Evolutionary conservation across 2,329 filamentous ascomycete genomes (phyloP).

Genomic region (Aspergillus flavus): DNA sequence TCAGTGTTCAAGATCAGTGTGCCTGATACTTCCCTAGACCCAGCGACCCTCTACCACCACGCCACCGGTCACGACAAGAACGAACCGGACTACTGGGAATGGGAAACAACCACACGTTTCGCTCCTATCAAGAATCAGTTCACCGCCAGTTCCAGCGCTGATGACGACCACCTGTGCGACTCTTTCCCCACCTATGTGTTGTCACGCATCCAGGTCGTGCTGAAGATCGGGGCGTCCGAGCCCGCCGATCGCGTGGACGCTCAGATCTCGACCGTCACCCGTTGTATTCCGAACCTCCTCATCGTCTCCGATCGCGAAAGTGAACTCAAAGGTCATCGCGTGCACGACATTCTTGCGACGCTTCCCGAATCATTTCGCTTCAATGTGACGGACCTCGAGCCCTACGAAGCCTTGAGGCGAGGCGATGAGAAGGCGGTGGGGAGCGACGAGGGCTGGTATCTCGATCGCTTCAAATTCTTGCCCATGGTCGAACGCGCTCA

Average conservation of each 20-base stretch:
- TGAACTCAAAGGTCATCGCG: conserved; percentile 45
- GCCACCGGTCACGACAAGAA: background rate
- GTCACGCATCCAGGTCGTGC: conserved; percentile 48
- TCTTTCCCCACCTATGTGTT: conserved; percentile 41
- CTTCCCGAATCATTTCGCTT: conserved; percentile 47
- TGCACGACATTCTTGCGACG: conserved; percentile 51
- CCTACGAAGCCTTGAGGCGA: conserved; percentile 46
- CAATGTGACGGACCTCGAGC: conserved; percentile 40
- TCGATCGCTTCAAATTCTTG: conserved; percentile 62
- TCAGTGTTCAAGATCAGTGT: conserved; percentile 13
- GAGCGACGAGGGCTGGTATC: conserved; percentile 51
- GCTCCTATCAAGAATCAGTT: background rate
- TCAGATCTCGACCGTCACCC: conserved; percentile 56
- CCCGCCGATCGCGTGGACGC: conserved; percentile 44
- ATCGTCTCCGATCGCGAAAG: conserved; percentile 57
- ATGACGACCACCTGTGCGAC: conserved; percentile 19
- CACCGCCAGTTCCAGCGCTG: background rate
- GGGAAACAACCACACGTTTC: conserved; percentile 26
- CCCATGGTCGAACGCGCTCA: conserved; percentile 58
- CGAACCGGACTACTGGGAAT: conserved; percentile 24
- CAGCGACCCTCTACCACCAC: conserved; percentile 11
- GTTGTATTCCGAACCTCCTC: conserved; percentile 52
- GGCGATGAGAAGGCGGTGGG: conserved; percentile 32
- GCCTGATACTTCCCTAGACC: conserved; percentile 2
- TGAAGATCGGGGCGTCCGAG: conserved; percentile 55